Conservation (phyloP, 2,329 filamentous ascomycete genomes). For the Aspergillus felis region DNA sequence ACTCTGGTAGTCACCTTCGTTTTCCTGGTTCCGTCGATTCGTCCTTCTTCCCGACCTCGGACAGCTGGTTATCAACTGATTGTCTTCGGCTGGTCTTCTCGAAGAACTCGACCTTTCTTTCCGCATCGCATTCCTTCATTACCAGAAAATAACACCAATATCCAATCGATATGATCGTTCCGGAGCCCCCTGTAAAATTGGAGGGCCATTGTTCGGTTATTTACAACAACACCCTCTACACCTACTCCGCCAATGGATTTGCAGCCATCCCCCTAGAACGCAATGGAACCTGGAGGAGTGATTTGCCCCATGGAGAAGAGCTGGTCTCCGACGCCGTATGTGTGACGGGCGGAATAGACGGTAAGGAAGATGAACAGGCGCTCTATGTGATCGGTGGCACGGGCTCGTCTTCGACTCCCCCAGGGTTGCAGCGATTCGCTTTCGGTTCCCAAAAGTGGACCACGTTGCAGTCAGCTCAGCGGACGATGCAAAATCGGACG, state of each 20-base stretch:
- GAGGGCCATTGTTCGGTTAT: constrained; percentile 78
- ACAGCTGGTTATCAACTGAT: constrained; percentile 25
- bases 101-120: constrained; percentile 10
- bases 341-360: constrained; percentile 62
- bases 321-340: constrained; percentile 73
- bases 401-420: constrained; percentile 56
- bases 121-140: not conserved
- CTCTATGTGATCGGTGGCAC: constrained; percentile 81
- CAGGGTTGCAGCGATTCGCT: constrained; percentile 69
- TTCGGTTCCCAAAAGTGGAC: constrained; percentile 58
- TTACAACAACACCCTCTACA: constrained; percentile 77
- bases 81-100: constrained; percentile 29
- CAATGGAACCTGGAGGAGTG: constrained; percentile 73
- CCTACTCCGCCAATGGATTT: constrained; percentile 72
- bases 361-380: constrained; percentile 55
- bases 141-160: not conserved
- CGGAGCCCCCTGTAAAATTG: constrained; percentile 65
- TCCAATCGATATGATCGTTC: constrained; percentile 60
- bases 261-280: constrained; percentile 66
- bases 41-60: constrained; percentile 11
- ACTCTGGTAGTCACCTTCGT: constrained; percentile 32
- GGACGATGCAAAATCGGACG: constrained; percentile 63
- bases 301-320: constrained; percentile 61
- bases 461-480: constrained; percentile 47
- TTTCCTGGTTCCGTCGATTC: constrained; percentile 17